Evolutionary conservation across 306 rosid genomes (phyloP), one percentile per base, ranked within the genome.

Genomic region (Vigna unguiculata): DNA sequence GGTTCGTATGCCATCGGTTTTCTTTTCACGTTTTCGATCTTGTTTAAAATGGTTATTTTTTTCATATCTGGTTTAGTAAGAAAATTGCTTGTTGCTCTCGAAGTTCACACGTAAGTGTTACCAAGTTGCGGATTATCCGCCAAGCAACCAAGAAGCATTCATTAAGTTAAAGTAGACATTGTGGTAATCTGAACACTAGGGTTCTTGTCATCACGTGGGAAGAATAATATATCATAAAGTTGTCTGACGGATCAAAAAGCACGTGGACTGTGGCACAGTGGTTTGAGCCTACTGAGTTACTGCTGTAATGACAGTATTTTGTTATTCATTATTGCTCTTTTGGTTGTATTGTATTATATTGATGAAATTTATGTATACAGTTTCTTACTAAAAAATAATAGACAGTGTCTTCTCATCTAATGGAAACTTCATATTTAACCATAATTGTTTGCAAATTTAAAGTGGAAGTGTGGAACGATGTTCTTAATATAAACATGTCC

Each of bases 1-100:
- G 86, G 81, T 58, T 63, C 84, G 78, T 59, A 59, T 47, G 81
- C 54, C 43, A 71, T 83, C 77, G 81, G 72, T 84, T 86, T 80
- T 74, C 69, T 36, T 49, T 53, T 48, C 61, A 64, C 30, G 16
- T 2, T 13, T 55, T 76, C 19, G 19, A 70, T 47, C 71, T 67
- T 46, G 14, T 47, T 11, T 53, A 32, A 53, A 28, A 78, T 78
- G 16, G 63, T 78, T 71, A 54, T 68, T 62, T 80, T 80, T 79
- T 85, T 83, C 59, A 54, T 36, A 40, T 25, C 74, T 38, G 17
- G 12, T 70, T 82, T 59, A 51, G 25, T 17, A 78, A 80, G 84
- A 59, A 77, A 62, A 72, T 77, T 74, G 57, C 28, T 76, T 40
- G 83, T 74, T 73, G 67, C 80, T 85, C 84, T 83, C 75, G 74